A percentile compares a stretch with the other conserved stretches of the same genome.
Evolutionary conservation across 805 yeast genomes (phyloP).

Genomic region (Schwanniomyces polymorphus): DNA sequence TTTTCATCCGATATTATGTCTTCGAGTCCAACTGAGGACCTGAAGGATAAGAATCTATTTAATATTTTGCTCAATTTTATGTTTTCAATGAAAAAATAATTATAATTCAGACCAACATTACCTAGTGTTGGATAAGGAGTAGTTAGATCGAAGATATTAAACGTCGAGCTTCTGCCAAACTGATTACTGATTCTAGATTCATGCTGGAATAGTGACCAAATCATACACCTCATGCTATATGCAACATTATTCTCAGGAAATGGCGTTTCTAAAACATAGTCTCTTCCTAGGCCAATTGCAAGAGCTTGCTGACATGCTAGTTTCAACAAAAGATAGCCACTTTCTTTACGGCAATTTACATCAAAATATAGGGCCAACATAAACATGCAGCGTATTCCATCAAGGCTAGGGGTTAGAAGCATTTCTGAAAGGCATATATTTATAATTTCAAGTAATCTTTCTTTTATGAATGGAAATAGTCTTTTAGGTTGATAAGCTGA

Average conservation of each 20-base stretch:
- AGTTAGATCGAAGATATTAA: background rate
- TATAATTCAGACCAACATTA: background rate
- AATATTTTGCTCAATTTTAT: background rate
- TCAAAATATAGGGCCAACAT: slow-evolving; percentile 45
- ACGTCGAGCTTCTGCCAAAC: slow-evolving; percentile 4
- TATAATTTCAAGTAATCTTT: slow-evolving; percentile 39
- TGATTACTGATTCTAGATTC: slow-evolving; percentile 20
- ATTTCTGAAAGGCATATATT: slow-evolving; percentile 44
- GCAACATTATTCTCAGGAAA: background rate
- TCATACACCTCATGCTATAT: background rate
- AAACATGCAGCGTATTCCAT: slow-evolving; percentile 44
- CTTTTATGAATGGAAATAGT: slow-evolving; percentile 22
- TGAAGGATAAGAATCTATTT: background rate
- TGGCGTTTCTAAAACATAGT: background rate
- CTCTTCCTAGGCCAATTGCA: slow-evolving; percentile 7
- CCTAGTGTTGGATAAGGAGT: background rate
- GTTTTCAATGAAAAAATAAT: background rate
- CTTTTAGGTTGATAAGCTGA: background rate
- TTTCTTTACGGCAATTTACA: slow-evolving; percentile 19
- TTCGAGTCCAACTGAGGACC: background rate
- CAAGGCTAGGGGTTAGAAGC: slow-evolving; percentile 42
- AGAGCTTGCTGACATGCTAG: slow-evolving; percentile 3
- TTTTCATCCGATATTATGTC: background rate
- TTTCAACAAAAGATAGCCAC: slow-evolving; percentile 5
- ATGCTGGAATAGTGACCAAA: slow-evolving; percentile 1